A percentile compares a stretch with the other conserved stretches of the same genome.
phyloP scores from a whole-genome alignment of 768 basidiomycete species.

The Dioszegia hungarica region DNA sequence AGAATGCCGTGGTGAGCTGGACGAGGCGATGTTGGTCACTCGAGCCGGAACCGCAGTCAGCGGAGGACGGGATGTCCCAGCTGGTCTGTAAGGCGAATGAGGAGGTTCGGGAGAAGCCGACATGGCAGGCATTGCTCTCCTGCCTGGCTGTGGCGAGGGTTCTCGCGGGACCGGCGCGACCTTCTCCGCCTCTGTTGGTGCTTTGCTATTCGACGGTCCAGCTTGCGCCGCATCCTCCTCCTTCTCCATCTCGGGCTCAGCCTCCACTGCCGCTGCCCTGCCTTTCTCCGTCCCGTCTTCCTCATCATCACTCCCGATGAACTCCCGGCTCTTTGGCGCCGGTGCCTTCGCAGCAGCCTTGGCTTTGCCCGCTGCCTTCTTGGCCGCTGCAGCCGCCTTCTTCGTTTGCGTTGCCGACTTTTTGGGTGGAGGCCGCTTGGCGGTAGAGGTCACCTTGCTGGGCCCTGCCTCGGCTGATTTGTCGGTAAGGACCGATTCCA shows the following conservation, averaged over 20 bases:
- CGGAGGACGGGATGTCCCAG: neutral
- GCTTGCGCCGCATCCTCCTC: neutral
- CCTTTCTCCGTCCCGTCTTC: neutral
- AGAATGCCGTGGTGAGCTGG: constrained; percentile 15
- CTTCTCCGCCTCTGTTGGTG: neutral
- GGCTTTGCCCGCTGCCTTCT: constrained; percentile 2
- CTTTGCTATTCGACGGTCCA: neutral
- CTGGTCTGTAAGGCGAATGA: neutral
- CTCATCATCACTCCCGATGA: neutral
- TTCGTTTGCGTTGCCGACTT: neutral
- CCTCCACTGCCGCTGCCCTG: neutral
- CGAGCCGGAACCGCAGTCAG: constrained; percentile 5
- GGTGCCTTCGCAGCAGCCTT: neutral
- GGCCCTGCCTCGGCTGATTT: neutral
- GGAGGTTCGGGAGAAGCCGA: neutral
- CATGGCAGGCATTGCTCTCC: neutral
- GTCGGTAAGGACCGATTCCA: neutral
- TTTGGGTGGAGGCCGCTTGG: neutral
- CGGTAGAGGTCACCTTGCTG: neutral
- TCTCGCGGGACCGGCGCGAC: neutral
- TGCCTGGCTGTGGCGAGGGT: neutral
- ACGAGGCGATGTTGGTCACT: constrained; percentile 8
- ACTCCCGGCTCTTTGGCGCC: neutral
- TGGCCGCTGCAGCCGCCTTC: neutral
- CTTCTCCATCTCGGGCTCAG: neutral